Evolutionary conservation across 257 asterid genomes (phyloP).

Genomic region (Penstemon eatonii): DNA sequence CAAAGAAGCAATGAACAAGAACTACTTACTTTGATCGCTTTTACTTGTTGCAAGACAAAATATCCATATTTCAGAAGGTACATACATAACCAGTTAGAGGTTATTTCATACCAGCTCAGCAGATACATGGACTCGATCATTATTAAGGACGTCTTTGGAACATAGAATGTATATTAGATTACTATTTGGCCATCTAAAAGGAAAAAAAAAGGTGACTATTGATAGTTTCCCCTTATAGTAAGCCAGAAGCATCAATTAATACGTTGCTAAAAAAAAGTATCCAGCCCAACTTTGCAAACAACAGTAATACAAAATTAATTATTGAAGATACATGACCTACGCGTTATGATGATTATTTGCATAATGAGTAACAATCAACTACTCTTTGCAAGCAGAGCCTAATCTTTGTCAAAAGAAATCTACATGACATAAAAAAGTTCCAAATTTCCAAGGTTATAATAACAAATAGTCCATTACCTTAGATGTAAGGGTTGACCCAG

Average conservation of each 20-base stretch:
- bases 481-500: slow-evolving; percentile 97
- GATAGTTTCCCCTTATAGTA: background rate
- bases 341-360: background rate
- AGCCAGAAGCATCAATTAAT: slow-evolving; percentile 10
- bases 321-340: background rate
- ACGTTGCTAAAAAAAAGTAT: background rate
- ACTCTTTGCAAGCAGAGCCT: slow-evolving; percentile 1
- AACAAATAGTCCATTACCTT: slow-evolving; percentile 46
- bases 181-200: too few species aligned
- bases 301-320: slow-evolving; percentile 1
- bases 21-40: background rate
- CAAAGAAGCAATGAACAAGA: slow-evolving; percentile 3
- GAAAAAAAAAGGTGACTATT: too few species aligned
- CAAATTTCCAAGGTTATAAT: slow-evolving; percentile 5
- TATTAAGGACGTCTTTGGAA: too few species aligned
- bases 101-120: too few species aligned
- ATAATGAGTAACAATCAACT: background rate
- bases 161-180: too few species aligned
- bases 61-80: too few species aligned
- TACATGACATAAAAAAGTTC: background rate
- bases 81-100: too few species aligned
- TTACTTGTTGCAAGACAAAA: background rate
- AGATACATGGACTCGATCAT: too few species aligned
- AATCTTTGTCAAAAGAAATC: background rate
- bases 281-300: background rate